phyloP scores from a whole-genome alignment of 164 flowering plant species.

The Dillenia turbinata region DNA sequence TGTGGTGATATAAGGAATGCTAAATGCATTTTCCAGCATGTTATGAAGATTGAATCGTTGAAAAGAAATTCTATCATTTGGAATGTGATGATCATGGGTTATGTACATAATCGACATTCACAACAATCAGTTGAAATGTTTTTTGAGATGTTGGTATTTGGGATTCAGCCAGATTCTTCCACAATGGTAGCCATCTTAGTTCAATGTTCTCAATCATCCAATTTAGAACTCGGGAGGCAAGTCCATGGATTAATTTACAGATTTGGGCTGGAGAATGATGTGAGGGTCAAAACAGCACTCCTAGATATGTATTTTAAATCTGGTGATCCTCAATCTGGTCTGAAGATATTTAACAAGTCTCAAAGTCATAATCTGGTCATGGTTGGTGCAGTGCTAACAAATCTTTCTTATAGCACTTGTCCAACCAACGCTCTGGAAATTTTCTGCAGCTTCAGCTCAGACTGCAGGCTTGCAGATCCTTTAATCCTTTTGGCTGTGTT shows the following conservation, averaged over 20 bases:
- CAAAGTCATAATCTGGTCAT: constrained; percentile 10
- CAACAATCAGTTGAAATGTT: constrained; percentile 25
- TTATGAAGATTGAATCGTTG: constrained; percentile 5
- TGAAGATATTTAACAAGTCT: constrained; percentile 15
- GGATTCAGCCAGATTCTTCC: constrained; percentile 32
- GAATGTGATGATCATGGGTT: constrained; percentile 48
- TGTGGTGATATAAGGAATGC: constrained; percentile 27
- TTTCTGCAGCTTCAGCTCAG: constrained; percentile 15
- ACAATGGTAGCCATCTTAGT: constrained; percentile 31
- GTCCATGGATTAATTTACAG: constrained; percentile 21
- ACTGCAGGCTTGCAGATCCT: constrained; percentile 27
- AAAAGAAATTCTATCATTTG: constrained; percentile 32
- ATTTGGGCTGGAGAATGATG: constrained; percentile 15
- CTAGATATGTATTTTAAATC: constrained; percentile 48
- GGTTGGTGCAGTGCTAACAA: constrained; percentile 34
- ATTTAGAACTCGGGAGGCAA: constrained; percentile 26
- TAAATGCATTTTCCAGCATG: constrained; percentile 18
- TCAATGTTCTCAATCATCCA: constrained; percentile 26
- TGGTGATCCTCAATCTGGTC: constrained; percentile 16
- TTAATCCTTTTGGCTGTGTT: constrained; percentile 31
- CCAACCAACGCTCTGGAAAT: constrained; percentile 26
- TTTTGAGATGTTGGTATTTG: constrained; percentile 24
- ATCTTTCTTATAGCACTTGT: constrained; percentile 23
- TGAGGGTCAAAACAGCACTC: constrained; percentile 27
- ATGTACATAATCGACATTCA: constrained; percentile 26